A percentile compares a stretch with the other conserved stretches of the same genome.
These are phyloP conservation scores for Conidiobolus incongruus DNA, from an alignment of 371 early-diverging fungal genomes.

Conservation along the genomic window DNA sequence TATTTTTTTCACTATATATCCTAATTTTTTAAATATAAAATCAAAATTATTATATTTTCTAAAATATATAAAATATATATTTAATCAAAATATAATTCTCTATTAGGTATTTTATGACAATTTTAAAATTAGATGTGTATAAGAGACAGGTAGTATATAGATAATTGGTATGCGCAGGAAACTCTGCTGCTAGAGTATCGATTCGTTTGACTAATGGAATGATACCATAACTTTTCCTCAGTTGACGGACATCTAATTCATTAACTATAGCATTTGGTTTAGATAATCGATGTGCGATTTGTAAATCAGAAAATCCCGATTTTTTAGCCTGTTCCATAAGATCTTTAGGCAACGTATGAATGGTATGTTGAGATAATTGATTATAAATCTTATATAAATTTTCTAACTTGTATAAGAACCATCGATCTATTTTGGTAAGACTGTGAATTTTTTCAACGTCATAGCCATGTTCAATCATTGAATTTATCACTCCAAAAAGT, in stretches of 20 bases:
- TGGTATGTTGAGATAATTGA: slow-evolving; percentile 15
- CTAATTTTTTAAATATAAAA: no score
- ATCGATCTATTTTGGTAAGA: slow-evolving; percentile 76
- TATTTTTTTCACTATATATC: no score
- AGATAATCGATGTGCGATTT: slow-evolving; percentile 42
- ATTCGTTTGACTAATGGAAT: slow-evolving; percentile 73
- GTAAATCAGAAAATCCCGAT: slow-evolving; percentile 66
- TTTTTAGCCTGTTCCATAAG: slow-evolving; percentile 51
- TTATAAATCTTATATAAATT: slow-evolving; percentile 28
- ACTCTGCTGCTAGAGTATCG: slow-evolving; percentile 83
- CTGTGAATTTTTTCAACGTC: slow-evolving; percentile 66
- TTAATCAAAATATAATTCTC: no score
- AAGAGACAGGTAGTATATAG: slow-evolving; percentile 84
- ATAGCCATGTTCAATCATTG: slow-evolving; percentile 50
- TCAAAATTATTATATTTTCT: no score
- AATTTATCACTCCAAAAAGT: slow-evolving; percentile 80
- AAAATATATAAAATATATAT: no score
- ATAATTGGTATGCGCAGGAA: slow-evolving; percentile 82
- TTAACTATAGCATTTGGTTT: slow-evolving; percentile 14
- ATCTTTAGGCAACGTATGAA: slow-evolving; percentile 19
- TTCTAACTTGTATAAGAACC: slow-evolving; percentile 84
- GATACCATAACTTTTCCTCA: slow-evolving; percentile 37
- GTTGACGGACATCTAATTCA: slow-evolving; percentile 13
- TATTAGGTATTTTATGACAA: no score
- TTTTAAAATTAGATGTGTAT: no score